Percentiles rank a stretch among this genome's conserved stretches.
Evolutionary conservation across 1,139 yeast species (phyloP).

Genomic region (Geotrichum histeridarum): DNA sequence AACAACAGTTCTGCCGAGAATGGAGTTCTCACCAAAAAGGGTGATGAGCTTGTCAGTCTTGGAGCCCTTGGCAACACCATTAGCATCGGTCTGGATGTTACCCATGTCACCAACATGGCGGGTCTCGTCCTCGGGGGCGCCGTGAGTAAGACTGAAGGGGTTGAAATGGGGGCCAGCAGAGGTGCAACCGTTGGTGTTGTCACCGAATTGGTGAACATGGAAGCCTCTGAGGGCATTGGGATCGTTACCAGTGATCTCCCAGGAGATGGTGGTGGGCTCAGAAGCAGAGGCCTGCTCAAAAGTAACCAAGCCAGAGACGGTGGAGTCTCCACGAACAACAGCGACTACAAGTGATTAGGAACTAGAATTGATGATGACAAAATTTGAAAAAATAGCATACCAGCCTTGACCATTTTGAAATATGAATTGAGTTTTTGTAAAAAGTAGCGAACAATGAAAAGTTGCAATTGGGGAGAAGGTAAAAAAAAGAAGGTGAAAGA

Average conservation of each 20-base stretch:
- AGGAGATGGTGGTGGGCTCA: slow-evolving; percentile 78
- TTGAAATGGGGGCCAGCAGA: slow-evolving; percentile 99
- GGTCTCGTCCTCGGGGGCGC: slow-evolving; percentile 82
- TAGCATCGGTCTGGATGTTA: slow-evolving; percentile 78
- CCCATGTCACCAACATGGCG: slow-evolving; percentile 99
- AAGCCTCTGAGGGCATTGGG: slow-evolving; percentile 89
- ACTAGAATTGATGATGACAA: not conserved
- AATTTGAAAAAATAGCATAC: not conserved
- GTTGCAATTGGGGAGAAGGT: not conserved
- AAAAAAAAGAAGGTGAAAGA: not conserved
- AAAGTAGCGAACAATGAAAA: not conserved
- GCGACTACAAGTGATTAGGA: slow-evolving; percentile 52
- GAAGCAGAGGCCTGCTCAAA: slow-evolving; percentile 77
- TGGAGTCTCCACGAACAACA: slow-evolving; percentile 90
- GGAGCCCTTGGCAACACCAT: slow-evolving; percentile 86
- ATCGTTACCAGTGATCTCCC: slow-evolving; percentile 84
- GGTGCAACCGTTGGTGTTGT: slow-evolving; percentile 97
- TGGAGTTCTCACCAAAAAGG: slow-evolving; percentile 77
- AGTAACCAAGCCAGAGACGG: slow-evolving; percentile 76
- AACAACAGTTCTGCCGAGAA: slow-evolving; percentile 93
- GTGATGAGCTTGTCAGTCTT: slow-evolving; percentile 71
- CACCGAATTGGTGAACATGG: slow-evolving; percentile 98
- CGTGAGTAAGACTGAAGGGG: slow-evolving; percentile 87
- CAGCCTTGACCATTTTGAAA: slow-evolving; percentile 15
- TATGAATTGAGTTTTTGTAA: not conserved